Conservation (phyloP, 495 filamentous ascomycete species). For the Gamarada debralockiae region DNA sequence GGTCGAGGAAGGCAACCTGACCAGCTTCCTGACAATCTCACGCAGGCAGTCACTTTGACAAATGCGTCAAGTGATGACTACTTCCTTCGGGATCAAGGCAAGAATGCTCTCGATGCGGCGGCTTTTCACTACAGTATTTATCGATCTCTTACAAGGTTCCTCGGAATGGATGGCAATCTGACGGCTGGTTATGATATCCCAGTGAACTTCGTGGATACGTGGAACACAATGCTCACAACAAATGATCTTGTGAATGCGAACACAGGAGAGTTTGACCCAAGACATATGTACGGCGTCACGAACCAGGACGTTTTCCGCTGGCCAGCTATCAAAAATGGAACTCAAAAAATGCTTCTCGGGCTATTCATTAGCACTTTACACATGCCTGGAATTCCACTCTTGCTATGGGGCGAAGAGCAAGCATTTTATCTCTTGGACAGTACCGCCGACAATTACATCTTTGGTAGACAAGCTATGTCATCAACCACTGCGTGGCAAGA, state of each 20-base stretch:
- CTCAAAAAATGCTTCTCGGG: conserved; percentile 57
- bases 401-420: conserved; percentile 71
- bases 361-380: conserved; percentile 62
- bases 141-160: conserved; percentile 60
- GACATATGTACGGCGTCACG: conserved; percentile 66
- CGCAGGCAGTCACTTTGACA: background rate
- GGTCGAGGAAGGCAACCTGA: background rate
- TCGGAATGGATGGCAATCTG: conserved; percentile 39
- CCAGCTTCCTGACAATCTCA: background rate
- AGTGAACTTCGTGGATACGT: conserved; percentile 53
- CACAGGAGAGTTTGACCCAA: conserved; percentile 60
- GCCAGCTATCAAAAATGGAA: conserved; percentile 60
- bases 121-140: conserved; percentile 75
- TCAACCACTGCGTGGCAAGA: conserved; percentile 63
- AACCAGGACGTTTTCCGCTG: conserved; percentile 77
- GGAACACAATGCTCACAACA: conserved; percentile 56
- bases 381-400: conserved; percentile 62
- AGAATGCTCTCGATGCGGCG: conserved; percentile 58
- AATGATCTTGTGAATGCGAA: conserved; percentile 66
- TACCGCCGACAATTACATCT: conserved; percentile 68
- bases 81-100: conserved; percentile 43
- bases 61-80: background rate
- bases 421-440: conserved; percentile 64
- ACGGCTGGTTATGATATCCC: conserved; percentile 54
- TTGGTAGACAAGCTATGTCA: conserved; percentile 64